Base-by-base conservation (phyloP, 1,139 yeast species). In the Candida neerlandica region DNA sequence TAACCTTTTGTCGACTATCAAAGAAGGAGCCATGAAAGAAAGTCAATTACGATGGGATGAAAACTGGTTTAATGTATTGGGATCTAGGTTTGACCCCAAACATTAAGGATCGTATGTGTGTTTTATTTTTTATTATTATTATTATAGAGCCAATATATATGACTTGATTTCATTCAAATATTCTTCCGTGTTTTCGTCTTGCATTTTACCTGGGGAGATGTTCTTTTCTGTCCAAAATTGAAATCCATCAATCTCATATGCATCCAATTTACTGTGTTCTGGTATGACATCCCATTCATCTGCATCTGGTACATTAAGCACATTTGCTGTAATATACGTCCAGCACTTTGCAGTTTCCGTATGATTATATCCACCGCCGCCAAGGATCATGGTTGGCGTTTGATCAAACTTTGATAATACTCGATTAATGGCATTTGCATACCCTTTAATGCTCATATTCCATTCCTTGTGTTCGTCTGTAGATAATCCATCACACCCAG, bases 311-410 rank as follows among this genome's bases (percentile, higher is more conserved):
- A 42, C 39, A 3, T 40, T 32, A 14, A 48, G 40, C 6, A 49
- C 33, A 9, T 23, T 39, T 3, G 45, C 50, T 0, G 90, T 84
- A 10, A 85, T 56, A 59, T 75, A 79, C 0, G 89, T 71, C 82
- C 89, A 84, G 54, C 85, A 81, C 50, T 88, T 76, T 0, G 92
- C 85, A 21, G 82, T 76, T 53, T 86, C 86, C 1, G 75, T 63
- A 51, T 78, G 81, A 55, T 85, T 82, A 60, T 87, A 87, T 0
- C 96, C 95, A 0, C 95, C 95, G 1, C 96, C 95, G 0, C 95
- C 94, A 1, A 87, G 69, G 6, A 87, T 54, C 47, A 87, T 58
- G 0, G 65, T 55, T 51, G 82, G 66, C 56, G 75, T 42, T 27
- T 55, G 12, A 41, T 58, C 59, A 57, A 71, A 46, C 2, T 42